Evolutionary conservation across 768 basidiomycete species (phyloP).

Genomic region (Calocybe cyanea): DNA sequence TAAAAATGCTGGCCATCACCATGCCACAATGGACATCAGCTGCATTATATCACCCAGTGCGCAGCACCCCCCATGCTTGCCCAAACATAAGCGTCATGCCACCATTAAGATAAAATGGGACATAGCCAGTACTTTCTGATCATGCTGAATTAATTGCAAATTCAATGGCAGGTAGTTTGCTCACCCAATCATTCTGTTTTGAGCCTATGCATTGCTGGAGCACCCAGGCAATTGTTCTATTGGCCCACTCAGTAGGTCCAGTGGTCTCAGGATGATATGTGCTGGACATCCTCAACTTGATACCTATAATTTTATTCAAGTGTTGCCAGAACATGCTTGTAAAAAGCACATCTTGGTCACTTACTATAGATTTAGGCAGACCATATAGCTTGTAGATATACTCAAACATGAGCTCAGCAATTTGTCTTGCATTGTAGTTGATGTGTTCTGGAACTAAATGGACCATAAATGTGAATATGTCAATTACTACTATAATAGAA

Average conservation of each 20-base stretch:
- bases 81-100: conserved; percentile 59
- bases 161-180: too few species aligned
- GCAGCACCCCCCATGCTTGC: conserved; percentile 69
- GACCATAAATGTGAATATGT: too few species aligned
- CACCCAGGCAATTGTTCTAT: neutral
- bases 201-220: neutral
- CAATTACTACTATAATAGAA: too few species aligned
- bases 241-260: neutral
- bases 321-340: too few species aligned
- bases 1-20: conserved; percentile 84
- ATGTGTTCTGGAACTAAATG: too few species aligned
- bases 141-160: too few species aligned
- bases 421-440: too few species aligned
- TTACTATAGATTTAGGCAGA: too few species aligned
- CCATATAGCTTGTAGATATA: too few species aligned
- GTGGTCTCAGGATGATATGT: too few species aligned
- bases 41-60: conserved; percentile 84
- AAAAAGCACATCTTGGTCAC: too few species aligned
- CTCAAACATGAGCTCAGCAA: too few species aligned
- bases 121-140: neutral
- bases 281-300: neutral
- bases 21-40: conserved; percentile 81
- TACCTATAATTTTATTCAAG: neutral
- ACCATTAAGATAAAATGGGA: neutral
- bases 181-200: neutral